These are phyloP conservation scores for Pelargonium nanum DNA, from an alignment of 345 rosid genomes.

Conservation along the genomic window DNA sequence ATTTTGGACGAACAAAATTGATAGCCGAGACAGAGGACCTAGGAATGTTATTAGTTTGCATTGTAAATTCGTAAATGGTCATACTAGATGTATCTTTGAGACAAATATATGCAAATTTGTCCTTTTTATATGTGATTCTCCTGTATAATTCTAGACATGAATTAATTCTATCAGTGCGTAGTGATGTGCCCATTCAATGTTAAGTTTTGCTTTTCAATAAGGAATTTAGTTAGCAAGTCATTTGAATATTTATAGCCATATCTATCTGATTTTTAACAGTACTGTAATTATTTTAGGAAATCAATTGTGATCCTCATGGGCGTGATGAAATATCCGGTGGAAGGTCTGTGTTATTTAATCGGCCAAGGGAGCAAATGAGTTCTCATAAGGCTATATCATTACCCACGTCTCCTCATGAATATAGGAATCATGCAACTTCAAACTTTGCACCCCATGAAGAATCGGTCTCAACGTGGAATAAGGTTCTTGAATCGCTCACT, in stretches of 20 bases:
- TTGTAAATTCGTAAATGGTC: not conserved
- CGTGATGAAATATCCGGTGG: conserved; percentile 48
- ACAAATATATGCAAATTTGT: not conserved
- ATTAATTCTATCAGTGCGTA: too few relatives aligned
- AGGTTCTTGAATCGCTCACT: conserved; percentile 75
- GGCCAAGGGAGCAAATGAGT: conserved; percentile 39
- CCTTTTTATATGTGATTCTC: too few relatives aligned
- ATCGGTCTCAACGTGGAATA: conserved; percentile 60
- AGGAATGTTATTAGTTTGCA: too few relatives aligned
- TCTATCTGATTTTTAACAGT: conserved; percentile 13
- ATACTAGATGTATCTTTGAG: not conserved
- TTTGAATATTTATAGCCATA: too few relatives aligned
- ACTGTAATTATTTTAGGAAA: conserved; percentile 30
- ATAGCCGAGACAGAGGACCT: too few relatives aligned
- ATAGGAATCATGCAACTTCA: conserved; percentile 45
- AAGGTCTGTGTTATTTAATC: conserved; percentile 51
- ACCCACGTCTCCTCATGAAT: conserved; percentile 85
- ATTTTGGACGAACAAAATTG: too few relatives aligned
- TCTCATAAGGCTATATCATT: conserved; percentile 89
- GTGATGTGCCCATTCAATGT: too few relatives aligned
- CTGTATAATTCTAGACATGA: too few relatives aligned
- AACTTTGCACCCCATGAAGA: conserved; percentile 32
- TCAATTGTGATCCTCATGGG: conserved; percentile 52
- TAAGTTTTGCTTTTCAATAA: too few relatives aligned
- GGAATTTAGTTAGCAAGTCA: too few relatives aligned